Evolutionary conservation across 192 early-diverging fungal genomes (phyloP).

Genomic region (Martensiomyces pterosporus): DNA sequence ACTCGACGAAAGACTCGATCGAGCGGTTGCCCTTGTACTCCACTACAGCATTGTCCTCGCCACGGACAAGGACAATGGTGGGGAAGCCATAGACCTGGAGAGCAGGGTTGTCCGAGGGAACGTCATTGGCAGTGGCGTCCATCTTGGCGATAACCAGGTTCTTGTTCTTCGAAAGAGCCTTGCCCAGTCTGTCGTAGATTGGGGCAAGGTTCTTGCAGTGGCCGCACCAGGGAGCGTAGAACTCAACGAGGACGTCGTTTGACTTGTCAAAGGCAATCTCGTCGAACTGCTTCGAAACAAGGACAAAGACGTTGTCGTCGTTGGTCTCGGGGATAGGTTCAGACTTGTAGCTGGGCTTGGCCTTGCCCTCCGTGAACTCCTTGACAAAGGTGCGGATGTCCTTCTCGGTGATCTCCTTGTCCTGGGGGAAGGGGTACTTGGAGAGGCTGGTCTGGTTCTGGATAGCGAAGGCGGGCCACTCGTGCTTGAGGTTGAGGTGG

Average conservation of each 20-base stretch:
- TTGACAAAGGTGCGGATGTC: slow-evolving; percentile 60
- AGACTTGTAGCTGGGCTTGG: slow-evolving; percentile 78
- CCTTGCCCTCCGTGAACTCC: slow-evolving; percentile 60
- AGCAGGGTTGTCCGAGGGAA: slow-evolving; percentile 60
- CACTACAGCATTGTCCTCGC: slow-evolving; percentile 70
- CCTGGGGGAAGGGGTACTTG: slow-evolving; percentile 86
- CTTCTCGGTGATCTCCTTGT: slow-evolving; percentile 58
- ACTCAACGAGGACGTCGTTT: slow-evolving; percentile 91
- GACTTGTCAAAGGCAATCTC: slow-evolving; percentile 77
- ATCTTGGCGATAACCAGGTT: slow-evolving; percentile 86
- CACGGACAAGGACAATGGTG: slow-evolving; percentile 90
- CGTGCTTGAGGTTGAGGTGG: slow-evolving; percentile 83
- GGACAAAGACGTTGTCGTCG: slow-evolving; percentile 82
- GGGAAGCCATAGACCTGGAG: slow-evolving; percentile 90
- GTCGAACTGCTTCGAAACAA: slow-evolving; percentile 81
- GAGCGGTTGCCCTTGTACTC: slow-evolving; percentile 83
- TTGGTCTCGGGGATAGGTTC: slow-evolving; percentile 79
- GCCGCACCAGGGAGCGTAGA: slow-evolving; percentile 89
- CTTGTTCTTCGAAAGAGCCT: slow-evolving; percentile 50
- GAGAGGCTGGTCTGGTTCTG: slow-evolving; percentile 66
- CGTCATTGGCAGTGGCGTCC: slow-evolving; percentile 92
- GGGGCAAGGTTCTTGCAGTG: slow-evolving; percentile 73
- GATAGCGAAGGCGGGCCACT: slow-evolving; percentile 92
- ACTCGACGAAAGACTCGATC: slow-evolving; percentile 70
- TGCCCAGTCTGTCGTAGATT: slow-evolving; percentile 81